Percentiles rank a stretch among this genome's conserved stretches.
Conservation (phyloP, 1,284 basidiomycete species). For the Neotropicomus parvogracilis region DNA sequence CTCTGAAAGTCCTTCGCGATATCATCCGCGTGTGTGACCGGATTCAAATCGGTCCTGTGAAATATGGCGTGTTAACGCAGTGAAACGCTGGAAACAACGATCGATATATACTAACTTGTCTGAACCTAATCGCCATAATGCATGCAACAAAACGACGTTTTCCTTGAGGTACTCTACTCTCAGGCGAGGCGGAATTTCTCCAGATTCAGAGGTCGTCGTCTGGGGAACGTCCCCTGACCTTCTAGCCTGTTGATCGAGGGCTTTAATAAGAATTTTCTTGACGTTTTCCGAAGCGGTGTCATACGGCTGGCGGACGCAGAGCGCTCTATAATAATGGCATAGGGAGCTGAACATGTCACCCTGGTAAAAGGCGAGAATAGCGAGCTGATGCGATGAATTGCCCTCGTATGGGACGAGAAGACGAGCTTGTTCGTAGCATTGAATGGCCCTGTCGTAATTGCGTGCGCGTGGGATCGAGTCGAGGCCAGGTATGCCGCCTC, state of each 20-base stretch:
- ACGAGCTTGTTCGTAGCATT: conserved; percentile 83
- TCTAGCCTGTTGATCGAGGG: conserved; percentile 51
- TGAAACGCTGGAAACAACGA: neutral
- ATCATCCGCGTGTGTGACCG: conserved; percentile 34
- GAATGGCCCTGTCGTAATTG: conserved; percentile 73
- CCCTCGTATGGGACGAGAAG: conserved; percentile 77
- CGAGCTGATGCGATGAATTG: conserved; percentile 93
- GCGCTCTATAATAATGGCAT: conserved; percentile 87
- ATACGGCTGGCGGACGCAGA: conserved; percentile 85
- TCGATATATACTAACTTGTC: conserved; percentile 50
- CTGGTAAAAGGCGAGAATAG: conserved; percentile 84
- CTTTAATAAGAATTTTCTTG: conserved; percentile 64
- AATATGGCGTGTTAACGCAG: neutral
- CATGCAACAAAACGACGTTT: conserved; percentile 69
- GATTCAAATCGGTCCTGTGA: conserved; percentile 20
- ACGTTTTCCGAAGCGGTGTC: conserved; percentile 87
- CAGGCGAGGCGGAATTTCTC: conserved; percentile 39
- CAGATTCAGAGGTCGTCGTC: conserved; percentile 29
- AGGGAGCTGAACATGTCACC: conserved; percentile 78
- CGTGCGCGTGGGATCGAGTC: conserved; percentile 48
- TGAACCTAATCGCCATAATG: conserved; percentile 59
- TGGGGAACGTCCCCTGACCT: conserved; percentile 40
- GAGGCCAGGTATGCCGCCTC: conserved; percentile 39
- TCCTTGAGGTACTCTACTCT: conserved; percentile 66
- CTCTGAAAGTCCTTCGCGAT: conserved; percentile 52